Percentiles rank a stretch among this genome's conserved stretches.
These are phyloP conservation scores for Anethum foeniculum DNA, from an alignment of 140 eudicot genomes.

Conservation along the genomic window DNA sequence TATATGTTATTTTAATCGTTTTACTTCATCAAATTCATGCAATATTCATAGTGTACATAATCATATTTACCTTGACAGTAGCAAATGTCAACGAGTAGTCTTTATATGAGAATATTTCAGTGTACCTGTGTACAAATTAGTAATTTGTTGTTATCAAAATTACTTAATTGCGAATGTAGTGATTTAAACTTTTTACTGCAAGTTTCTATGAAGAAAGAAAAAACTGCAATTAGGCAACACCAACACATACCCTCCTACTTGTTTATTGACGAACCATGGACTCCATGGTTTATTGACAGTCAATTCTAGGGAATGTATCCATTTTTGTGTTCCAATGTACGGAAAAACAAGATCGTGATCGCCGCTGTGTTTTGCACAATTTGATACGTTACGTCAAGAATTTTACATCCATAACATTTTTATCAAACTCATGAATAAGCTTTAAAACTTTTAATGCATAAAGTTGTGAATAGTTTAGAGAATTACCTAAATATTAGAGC, in stretches of 20 bases:
- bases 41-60: too few relatives aligned
- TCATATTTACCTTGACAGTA: slow-evolving; percentile 17
- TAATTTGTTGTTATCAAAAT: too few relatives aligned
- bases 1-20: background rate
- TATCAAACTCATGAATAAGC: too few relatives aligned
- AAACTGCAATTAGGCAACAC: background rate
- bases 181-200: background rate
- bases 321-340: background rate
- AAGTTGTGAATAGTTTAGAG: background rate
- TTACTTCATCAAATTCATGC: background rate
- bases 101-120: slow-evolving; percentile 12
- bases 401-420: too few relatives aligned
- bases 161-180: too few relatives aligned
- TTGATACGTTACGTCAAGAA: background rate
- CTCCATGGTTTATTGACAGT: background rate
- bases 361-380: background rate
- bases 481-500: slow-evolving; percentile 1
- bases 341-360: slow-evolving; percentile 5
- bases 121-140: slow-evolving; percentile 3
- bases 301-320: background rate
- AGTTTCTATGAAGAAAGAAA: background rate
- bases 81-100: slow-evolving; percentile 28
- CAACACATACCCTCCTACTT: slow-evolving; percentile 3
- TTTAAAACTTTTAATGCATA: background rate
- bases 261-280: background rate